phyloP scores from a whole-genome alignment of 169 alveolate genomes.

The Cryptosporidium muris region DNA sequence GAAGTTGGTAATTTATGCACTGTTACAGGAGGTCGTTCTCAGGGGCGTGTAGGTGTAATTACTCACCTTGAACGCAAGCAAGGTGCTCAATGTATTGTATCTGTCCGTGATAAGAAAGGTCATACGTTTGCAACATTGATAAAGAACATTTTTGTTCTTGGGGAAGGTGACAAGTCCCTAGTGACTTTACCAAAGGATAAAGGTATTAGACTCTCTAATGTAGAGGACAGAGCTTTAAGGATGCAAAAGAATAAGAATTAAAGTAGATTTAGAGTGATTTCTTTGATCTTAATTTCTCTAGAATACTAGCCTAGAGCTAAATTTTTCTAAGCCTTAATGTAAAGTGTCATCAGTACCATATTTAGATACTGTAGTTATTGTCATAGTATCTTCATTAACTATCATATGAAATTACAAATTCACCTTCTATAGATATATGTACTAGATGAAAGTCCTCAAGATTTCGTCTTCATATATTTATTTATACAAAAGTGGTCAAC shows the following conservation, averaged over 20 bases:
- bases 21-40: constrained; percentile 98
- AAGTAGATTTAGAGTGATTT: neutral
- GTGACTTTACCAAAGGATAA: constrained; percentile 92
- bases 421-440: no score
- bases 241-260: constrained; percentile 75
- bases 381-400: no score
- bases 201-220: constrained; percentile 89
- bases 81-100: constrained; percentile 83
- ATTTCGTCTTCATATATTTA: no score
- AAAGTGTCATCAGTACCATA: no score
- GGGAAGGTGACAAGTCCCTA: constrained; percentile 92
- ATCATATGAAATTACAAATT: no score
- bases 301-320: neutral
- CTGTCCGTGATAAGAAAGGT: constrained; percentile 88
- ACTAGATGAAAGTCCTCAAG: no score
- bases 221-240: constrained; percentile 90
- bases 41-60: constrained; percentile 98
- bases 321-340: no score
- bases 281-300: neutral
- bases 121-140: constrained; percentile 95
- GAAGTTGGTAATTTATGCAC: constrained; percentile 93
- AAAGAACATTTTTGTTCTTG: constrained; percentile 95
- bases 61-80: constrained; percentile 94
- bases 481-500: no score
- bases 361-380: no score